These are phyloP conservation scores for Trichocomaceae sp. DNA, from an alignment of 2,329 filamentous ascomycete genomes.

Conservation along the genomic window DNA sequence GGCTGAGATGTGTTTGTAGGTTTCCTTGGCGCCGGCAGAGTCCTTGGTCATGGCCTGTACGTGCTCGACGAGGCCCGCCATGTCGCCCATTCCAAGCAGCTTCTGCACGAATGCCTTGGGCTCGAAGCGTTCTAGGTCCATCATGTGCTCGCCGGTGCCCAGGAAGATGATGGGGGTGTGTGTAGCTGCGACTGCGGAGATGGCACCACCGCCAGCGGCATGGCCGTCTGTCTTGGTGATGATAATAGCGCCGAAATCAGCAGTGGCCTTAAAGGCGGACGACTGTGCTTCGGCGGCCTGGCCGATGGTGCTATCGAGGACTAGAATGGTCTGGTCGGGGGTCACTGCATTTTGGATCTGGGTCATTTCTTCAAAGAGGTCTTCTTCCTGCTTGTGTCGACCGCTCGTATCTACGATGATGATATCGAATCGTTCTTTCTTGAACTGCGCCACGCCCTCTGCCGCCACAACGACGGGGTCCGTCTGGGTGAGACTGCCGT, in stretches of 20 bases:
- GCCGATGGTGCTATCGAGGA: constrained; percentile 91
- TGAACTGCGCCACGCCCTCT: constrained; percentile 98
- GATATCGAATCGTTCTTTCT: constrained; percentile 95
- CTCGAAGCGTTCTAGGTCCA: constrained; percentile 87
- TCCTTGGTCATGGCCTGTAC: constrained; percentile 93
- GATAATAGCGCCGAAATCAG: constrained; percentile 96
- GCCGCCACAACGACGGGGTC: constrained; percentile 87
- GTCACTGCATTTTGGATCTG: constrained; percentile 88
- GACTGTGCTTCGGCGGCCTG: constrained; percentile 93
- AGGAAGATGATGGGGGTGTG: constrained; percentile 97
- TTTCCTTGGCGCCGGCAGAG: constrained; percentile 73
- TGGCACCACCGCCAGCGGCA: constrained; percentile 90
- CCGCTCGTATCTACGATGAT: constrained; percentile 98
- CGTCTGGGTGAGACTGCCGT: constrained; percentile 90
- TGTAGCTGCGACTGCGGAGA: constrained; percentile 93
- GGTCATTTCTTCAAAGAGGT: constrained; percentile 94
- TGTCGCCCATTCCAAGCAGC: constrained; percentile 93
- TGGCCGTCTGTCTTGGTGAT: constrained; percentile 98
- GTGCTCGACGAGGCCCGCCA: constrained; percentile 90
- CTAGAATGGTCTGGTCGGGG: constrained; percentile 97
- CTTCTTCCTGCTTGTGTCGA: constrained; percentile 87
- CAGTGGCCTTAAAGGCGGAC: constrained; percentile 93
- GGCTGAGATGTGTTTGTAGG: constrained; percentile 97
- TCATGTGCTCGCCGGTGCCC: constrained; percentile 93
- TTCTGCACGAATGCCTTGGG: constrained; percentile 92